Percentiles rank a stretch among this genome's conserved stretches.
These are phyloP conservation scores for Trypanosoma grayi DNA, from an alignment of 208 protist species.

Conservation along the genomic window DNA sequence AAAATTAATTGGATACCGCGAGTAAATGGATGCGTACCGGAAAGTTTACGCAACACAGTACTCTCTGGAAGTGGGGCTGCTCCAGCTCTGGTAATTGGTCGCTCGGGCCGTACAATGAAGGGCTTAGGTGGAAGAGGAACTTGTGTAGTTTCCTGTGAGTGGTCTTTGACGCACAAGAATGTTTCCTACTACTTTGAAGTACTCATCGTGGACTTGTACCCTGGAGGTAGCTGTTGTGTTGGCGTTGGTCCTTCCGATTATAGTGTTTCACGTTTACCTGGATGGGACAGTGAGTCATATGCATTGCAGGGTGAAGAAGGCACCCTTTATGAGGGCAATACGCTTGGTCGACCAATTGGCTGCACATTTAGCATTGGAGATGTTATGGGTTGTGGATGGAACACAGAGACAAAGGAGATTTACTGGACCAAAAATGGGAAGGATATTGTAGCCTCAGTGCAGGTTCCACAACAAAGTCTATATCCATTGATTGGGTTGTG, in stretches of 20 bases:
- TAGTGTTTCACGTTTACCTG: slow-evolving; percentile 77
- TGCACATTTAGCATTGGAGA: slow-evolving; percentile 71
- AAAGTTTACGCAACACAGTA: slow-evolving; percentile 35
- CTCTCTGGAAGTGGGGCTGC: slow-evolving; percentile 39
- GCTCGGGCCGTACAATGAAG: slow-evolving; percentile 49
- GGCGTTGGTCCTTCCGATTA: slow-evolving; percentile 79
- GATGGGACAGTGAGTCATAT: slow-evolving; percentile 72
- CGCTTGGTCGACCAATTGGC: slow-evolving; percentile 40
- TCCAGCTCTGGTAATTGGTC: slow-evolving; percentile 47
- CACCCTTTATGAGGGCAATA: slow-evolving; percentile 59
- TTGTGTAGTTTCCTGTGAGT: slow-evolving; percentile 63
- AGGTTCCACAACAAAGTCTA: slow-evolving; percentile 26
- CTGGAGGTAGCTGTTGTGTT: slow-evolving; percentile 56
- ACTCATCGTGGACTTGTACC: slow-evolving; percentile 64
- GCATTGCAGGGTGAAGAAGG: slow-evolving; percentile 77
- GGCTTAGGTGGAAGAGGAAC: slow-evolving; percentile 57
- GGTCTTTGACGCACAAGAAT: slow-evolving; percentile 22
- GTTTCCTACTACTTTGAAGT: slow-evolving; percentile 85
- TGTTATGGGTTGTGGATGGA: slow-evolving; percentile 87
- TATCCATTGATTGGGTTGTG: slow-evolving; percentile 78
- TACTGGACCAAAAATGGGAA: slow-evolving; percentile 89
- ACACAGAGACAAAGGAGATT: slow-evolving; percentile 41
- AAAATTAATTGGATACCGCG: slow-evolving; percentile 21
- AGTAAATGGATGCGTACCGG: slow-evolving; percentile 59
- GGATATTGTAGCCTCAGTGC: slow-evolving; percentile 35